A percentile compares a stretch with the other conserved stretches of the same genome.
Evolutionary conservation across 169 alveolate species (phyloP).

Genomic region (Babesia ovis): DNA sequence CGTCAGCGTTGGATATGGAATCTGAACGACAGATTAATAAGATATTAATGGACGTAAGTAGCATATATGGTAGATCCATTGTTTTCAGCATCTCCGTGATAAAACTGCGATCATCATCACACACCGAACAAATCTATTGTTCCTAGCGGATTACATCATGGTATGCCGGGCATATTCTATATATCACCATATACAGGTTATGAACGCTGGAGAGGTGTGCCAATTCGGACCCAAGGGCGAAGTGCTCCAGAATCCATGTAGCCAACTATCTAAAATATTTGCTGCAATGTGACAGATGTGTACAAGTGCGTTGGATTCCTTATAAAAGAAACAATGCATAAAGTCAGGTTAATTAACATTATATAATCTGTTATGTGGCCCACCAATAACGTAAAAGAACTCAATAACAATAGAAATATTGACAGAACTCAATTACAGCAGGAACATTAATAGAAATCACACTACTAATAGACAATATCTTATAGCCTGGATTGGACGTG

Average conservation of each 20-base stretch:
- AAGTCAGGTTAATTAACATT: too few species aligned
- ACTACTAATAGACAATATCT: too few species aligned
- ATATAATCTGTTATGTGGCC: too few species aligned
- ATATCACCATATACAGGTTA: constrained; percentile 9
- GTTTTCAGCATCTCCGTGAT: constrained; percentile 14
- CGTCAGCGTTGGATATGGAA: constrained; percentile 70
- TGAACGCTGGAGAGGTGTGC: constrained; percentile 24
- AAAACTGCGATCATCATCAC: constrained; percentile 38
- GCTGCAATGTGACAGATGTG: neutral
- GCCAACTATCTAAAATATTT: constrained; percentile 12
- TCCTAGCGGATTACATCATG: constrained; percentile 49
- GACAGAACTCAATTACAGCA: too few species aligned
- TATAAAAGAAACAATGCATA: too few species aligned
- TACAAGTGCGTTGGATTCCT: too few species aligned
- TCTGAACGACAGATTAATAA: constrained; percentile 46
- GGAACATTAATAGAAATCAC: too few species aligned
- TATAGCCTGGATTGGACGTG: too few species aligned
- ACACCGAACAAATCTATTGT: constrained; percentile 36
- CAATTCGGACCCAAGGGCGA: constrained; percentile 41
- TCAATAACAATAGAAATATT: too few species aligned
- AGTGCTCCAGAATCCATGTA: constrained; percentile 28
- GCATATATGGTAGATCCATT: neutral
- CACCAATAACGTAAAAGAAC: too few species aligned
- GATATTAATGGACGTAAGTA: constrained; percentile 2
- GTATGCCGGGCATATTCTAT: neutral